These are phyloP conservation scores for Xylariaceae sp. DNA, from an alignment of 2,329 filamentous ascomycete species.

Conservation along the genomic window DNA sequence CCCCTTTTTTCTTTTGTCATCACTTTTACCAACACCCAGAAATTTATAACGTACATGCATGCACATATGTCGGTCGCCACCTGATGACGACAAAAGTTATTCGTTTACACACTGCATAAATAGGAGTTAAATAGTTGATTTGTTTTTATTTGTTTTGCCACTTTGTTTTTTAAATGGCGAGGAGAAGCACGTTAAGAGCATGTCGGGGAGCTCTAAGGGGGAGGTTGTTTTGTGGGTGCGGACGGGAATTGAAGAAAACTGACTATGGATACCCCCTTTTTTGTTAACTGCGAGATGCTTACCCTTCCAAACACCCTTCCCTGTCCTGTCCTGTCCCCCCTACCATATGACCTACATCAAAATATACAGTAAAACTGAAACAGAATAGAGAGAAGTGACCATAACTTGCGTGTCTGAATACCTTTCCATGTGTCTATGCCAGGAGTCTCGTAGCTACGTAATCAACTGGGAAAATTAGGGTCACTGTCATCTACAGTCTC, in stretches of 20 bases:
- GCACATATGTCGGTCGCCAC: constrained; percentile 6
- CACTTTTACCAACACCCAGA: neutral
- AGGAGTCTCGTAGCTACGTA: no score
- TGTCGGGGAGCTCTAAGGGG: constrained; percentile 1
- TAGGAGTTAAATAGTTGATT: constrained; percentile 15
- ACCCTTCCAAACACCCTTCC: no score
- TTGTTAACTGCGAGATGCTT: no score
- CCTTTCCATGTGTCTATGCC: no score
- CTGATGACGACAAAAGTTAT: constrained; percentile 12
- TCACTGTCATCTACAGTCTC: no score
- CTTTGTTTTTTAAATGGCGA: neutral
- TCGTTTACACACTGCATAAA: constrained; percentile 16
- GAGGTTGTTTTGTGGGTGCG: constrained; percentile 1
- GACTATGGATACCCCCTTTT: constrained; percentile 22
- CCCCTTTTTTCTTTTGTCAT: neutral
- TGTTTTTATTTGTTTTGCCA: neutral
- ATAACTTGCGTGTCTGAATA: no score
- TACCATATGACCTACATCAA: no score
- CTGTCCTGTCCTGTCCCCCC: neutral
- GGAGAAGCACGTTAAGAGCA: neutral
- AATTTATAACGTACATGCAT: constrained; percentile 5
- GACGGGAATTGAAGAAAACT: neutral
- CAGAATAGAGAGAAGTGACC: no score
- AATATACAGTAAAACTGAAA: no score
- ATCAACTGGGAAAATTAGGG: no score